Conservation (phyloP, 345 rosid species). For the Citrus glauca region DNA sequence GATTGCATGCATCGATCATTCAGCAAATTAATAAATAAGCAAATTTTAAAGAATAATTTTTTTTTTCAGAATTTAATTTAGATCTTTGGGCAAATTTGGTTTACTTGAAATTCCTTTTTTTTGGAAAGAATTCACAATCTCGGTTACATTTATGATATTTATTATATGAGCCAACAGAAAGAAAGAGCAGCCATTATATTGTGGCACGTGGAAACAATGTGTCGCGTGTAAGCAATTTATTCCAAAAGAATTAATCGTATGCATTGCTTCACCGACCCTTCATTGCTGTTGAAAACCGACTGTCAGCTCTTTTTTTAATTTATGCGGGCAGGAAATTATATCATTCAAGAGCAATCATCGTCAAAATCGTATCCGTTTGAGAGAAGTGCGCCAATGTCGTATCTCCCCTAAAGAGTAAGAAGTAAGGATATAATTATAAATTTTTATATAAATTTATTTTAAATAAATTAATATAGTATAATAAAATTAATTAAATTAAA, state of each 20-base stretch:
- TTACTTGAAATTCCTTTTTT: neutral
- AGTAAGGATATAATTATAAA: too few relatives aligned
- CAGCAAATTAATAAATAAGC: neutral
- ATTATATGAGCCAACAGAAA: neutral
- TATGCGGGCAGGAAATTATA: neutral
- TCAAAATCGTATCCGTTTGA: neutral
- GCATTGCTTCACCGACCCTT: neutral
- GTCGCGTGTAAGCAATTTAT: neutral
- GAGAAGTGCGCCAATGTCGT: neutral
- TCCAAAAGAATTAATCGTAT: neutral
- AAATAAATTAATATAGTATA: too few relatives aligned
- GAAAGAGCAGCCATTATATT: neutral
- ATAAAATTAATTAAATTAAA: too few relatives aligned
- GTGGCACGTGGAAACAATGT: neutral
- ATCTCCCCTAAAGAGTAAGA: too few relatives aligned
- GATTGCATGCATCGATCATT: neutral
- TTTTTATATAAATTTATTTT: too few relatives aligned
- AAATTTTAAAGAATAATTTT: neutral
- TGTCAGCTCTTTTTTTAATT: neutral
- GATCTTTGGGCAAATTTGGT: neutral
- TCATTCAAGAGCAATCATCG: neutral
- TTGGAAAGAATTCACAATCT: too few relatives aligned
- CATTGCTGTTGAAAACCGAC: neutral
- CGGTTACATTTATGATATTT: neutral
- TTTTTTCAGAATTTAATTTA: too few relatives aligned